Conservation (phyloP, 768 basidiomycete species). For the Lactarius quietus region DNA sequence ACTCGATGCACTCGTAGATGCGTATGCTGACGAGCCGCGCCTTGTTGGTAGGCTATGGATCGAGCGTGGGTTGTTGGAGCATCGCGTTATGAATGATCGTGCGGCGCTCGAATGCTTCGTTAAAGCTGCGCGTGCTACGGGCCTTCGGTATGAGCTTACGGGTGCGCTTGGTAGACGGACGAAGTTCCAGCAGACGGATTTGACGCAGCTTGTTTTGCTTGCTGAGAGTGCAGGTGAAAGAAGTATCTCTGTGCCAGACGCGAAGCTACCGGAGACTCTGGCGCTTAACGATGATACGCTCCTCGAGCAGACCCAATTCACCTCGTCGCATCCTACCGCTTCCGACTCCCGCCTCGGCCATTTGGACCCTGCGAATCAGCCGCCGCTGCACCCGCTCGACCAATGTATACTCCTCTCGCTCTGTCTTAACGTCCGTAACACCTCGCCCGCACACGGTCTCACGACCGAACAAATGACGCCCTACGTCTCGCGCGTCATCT, state of each 20-base stretch:
- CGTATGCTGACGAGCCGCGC: constrained; percentile 52
- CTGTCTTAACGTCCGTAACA: constrained; percentile 87
- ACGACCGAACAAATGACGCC: constrained; percentile 91
- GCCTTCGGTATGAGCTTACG: constrained; percentile 84
- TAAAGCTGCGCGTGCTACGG: constrained; percentile 69
- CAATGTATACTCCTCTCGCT: constrained; percentile 90
- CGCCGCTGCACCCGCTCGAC: constrained; percentile 86
- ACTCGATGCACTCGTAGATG: constrained; percentile 41
- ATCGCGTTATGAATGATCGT: constrained; percentile 72
- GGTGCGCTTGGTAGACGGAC: constrained; percentile 93
- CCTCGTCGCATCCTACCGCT: constrained; percentile 57
- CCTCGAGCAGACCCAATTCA: constrained; percentile 90
- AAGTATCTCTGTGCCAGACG: too few species aligned
- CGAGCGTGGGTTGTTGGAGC: constrained; percentile 77
- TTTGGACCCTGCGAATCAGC: constrained; percentile 80
- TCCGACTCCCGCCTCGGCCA: constrained; percentile 51
- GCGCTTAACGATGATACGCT: constrained; percentile 93
- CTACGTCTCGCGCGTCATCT: constrained; percentile 84
- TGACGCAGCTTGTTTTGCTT: constrained; percentile 88
- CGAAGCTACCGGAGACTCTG: constrained; percentile 85
- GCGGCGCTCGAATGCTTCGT: constrained; percentile 74
- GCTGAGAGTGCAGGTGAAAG: too few species aligned
- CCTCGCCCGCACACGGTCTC: constrained; percentile 84
- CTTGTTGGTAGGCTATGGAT: constrained; percentile 64
- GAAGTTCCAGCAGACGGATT: constrained; percentile 82